Base-by-base conservation (phyloP, 1,139 yeast genomes). In the Taphrina communis region DNA sequence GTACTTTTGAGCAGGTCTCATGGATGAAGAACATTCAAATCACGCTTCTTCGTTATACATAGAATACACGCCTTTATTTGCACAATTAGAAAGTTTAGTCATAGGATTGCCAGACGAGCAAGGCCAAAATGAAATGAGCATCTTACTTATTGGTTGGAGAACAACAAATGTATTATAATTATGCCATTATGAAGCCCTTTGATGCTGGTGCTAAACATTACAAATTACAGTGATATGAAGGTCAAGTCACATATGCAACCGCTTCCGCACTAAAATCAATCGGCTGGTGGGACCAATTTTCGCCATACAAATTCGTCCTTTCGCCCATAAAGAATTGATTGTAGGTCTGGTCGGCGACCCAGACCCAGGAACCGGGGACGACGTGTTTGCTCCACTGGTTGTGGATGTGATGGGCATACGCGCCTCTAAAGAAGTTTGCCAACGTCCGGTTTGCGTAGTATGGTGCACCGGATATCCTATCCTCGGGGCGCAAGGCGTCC, bases 331-430 rank as follows among this genome's bases (percentile, higher is more conserved):
- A 44, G 56, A 63, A 63, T 21, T 63, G 67, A 14, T 63, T 55
- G n/a, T 63, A 63, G 8, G 61, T 63, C 39, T 56, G 59, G 21
- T 63, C 67, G 55, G 67, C 67, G 36, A 63, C 67, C 67, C 67
- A 63, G 17, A 41, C 61, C 67, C 67, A 63, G 19, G 61, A 53
- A 4, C 67, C 67, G 12, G 61, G 61, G 14, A 44, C 61, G n/a
- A 57, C 50, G n/a, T 35, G 41, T 25, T 21, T 55, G 17, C 44
- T 14, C 67, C 67, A 63, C 48, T 63, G 67, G 38, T 63, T 63
- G 67, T 63, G 67, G 12, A 63, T 63, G 48, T 63, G 67, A 48
- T 63, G 67, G 19, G 61, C 59, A 35, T 55, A 63, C 3, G 67
- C 61, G 17, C 67, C 67, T 6, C 60, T 19, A 25, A 41, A 63